A percentile compares a stretch with the other conserved stretches of the same genome.
Evolutionary conservation across 2,329 filamentous ascomycete genomes (phyloP).

Genomic region (Aspergillus udagawae): DNA sequence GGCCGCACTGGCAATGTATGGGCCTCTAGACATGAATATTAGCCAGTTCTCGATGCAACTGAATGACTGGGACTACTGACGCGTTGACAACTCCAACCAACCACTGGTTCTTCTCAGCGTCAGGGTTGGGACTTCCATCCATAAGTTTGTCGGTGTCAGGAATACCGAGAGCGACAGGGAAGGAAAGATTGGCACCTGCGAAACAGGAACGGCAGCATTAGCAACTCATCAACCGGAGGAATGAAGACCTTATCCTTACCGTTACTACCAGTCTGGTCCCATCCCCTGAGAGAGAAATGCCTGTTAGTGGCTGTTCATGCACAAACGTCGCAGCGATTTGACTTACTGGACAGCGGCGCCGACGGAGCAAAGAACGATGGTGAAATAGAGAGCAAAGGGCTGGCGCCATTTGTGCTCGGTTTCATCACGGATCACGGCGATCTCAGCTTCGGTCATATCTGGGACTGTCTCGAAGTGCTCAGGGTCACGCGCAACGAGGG

Average conservation of each 20-base stretch:
- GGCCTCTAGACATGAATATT: constrained; percentile 32
- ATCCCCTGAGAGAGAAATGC: constrained; percentile 18
- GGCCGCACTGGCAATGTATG: constrained; percentile 50
- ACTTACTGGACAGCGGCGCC: constrained; percentile 50
- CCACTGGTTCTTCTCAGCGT: constrained; percentile 48
- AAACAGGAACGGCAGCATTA: constrained; percentile 24
- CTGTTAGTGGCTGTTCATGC: not conserved
- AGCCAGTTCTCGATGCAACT: constrained; percentile 30
- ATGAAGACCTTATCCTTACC: constrained; percentile 10
- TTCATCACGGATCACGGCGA: constrained; percentile 43
- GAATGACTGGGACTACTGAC: constrained; percentile 43
- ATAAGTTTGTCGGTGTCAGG: constrained; percentile 24
- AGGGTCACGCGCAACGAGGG: constrained; percentile 49
- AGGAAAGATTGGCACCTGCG: constrained; percentile 48
- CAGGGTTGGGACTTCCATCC: constrained; percentile 19
- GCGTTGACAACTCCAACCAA: constrained; percentile 65
- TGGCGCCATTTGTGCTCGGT: constrained; percentile 49
- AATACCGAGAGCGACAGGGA: constrained; percentile 46
- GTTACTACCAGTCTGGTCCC: constrained; percentile 33
- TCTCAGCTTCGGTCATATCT: constrained; percentile 41
- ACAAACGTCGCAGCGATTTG: not conserved
- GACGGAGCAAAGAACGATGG: constrained; percentile 50
- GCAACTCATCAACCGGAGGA: not conserved
- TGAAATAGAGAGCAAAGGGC: constrained; percentile 46
- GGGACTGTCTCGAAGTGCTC: constrained; percentile 42